phyloP scores from a whole-genome alignment of 345 rosid genomes.

The Linum usitatissimum region DNA sequence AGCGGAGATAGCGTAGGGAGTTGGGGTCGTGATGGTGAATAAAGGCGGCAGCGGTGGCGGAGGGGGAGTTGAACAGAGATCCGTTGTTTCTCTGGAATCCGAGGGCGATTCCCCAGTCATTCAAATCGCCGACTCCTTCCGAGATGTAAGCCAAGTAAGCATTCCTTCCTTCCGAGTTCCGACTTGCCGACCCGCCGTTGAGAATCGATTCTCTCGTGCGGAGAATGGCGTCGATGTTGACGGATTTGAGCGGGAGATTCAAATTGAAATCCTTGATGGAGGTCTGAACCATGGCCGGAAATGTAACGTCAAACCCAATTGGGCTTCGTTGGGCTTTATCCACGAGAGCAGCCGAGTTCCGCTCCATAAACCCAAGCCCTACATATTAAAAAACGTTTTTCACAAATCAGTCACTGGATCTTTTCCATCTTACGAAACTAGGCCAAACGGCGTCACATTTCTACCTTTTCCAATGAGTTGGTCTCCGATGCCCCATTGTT shows the following conservation, averaged over 20 bases:
- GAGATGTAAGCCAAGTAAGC: conserved; percentile 2
- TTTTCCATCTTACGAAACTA: not conserved
- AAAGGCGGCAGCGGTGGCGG: conserved; percentile 14
- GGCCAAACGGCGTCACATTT: not conserved
- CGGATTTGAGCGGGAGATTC: conserved; percentile 1
- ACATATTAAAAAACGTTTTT: not conserved
- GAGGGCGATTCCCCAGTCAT: conserved; percentile 12
- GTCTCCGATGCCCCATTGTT: conserved; percentile 7
- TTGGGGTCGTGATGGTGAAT: conserved; percentile 4
- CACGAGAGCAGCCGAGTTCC: conserved; percentile 3
- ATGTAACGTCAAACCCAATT: conserved; percentile 11
- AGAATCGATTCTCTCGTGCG: not conserved
- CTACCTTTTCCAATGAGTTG: conserved; percentile 7
- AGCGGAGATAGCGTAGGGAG: conserved; percentile 4
- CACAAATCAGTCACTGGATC: not conserved
- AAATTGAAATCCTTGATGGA: not conserved
- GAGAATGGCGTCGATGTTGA: not conserved
- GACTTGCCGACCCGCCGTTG: not conserved
- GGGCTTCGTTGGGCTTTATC: conserved; percentile 5
- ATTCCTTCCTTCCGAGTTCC: not conserved
- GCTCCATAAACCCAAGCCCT: not conserved
- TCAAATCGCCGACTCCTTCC: not conserved
- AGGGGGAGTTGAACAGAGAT: not conserved
- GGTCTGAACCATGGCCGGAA: conserved; percentile 9
- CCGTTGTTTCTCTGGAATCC: not conserved